phyloP scores from a whole-genome alignment of 1,284 basidiomycete species.

The Dichomitus squalens region DNA sequence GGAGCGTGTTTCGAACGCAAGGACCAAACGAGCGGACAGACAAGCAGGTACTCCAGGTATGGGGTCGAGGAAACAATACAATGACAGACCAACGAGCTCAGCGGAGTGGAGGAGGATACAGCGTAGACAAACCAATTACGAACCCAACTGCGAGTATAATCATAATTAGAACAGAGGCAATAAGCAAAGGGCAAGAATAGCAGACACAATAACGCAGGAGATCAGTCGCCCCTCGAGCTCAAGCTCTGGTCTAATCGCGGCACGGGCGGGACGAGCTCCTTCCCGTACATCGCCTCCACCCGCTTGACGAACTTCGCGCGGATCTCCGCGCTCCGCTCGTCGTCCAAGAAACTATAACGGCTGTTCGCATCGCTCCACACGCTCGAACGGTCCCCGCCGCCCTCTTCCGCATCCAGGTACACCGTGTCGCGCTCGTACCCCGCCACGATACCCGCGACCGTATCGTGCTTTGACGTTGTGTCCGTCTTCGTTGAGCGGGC shows the following conservation, averaged over 20 bases:
- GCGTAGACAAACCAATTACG: neutral
- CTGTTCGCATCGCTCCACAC: constrained; percentile 46
- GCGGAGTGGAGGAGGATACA: constrained; percentile 8
- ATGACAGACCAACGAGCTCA: neutral
- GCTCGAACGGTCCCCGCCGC: constrained; percentile 42
- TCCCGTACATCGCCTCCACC: constrained; percentile 54
- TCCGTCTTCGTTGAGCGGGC: neutral
- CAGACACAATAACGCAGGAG: neutral
- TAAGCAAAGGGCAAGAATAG: neutral
- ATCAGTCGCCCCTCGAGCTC: constrained; percentile 2
- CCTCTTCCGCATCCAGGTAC: constrained; percentile 28
- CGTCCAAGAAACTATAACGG: constrained; percentile 55
- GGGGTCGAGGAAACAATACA: neutral
- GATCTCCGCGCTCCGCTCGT: constrained; percentile 50
- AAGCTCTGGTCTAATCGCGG: constrained; percentile 38
- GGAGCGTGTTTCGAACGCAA: constrained; percentile 8
- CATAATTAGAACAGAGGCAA: neutral
- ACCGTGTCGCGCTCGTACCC: constrained; percentile 21
- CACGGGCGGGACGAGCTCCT: constrained; percentile 44
- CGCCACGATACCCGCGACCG: constrained; percentile 21
- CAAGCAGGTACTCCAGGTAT: neutral
- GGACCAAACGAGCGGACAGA: constrained; percentile 7
- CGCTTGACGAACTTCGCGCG: constrained; percentile 50
- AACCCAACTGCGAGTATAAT: neutral
- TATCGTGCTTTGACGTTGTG: too few relatives aligned